Percentiles rank a stretch among this genome's conserved stretches.
Conservation (phyloP, 768 basidiomycete genomes). For the Collybia sp. region DNA sequence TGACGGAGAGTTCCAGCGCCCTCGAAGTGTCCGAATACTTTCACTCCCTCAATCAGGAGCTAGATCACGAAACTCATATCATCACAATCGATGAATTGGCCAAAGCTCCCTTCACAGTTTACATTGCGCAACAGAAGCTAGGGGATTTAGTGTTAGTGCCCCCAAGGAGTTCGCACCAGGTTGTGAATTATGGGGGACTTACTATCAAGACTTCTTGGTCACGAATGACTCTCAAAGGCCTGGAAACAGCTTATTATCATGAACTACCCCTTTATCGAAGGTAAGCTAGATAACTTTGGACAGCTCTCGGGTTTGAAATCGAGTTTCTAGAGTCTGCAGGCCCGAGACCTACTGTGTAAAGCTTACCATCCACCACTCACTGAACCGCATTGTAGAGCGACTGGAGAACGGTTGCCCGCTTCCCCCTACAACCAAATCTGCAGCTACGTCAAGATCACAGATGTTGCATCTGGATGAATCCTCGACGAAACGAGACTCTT, state of each 20-base stretch:
- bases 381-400: slow-evolving; percentile 31
- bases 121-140: slow-evolving; percentile 64
- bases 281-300: slow-evolving; percentile 28
- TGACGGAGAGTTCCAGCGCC: slow-evolving; percentile 64
- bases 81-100: slow-evolving; percentile 59
- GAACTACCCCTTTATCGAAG: slow-evolving; percentile 80
- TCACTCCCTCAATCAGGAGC: slow-evolving; percentile 43
- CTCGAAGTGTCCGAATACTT: slow-evolving; percentile 56
- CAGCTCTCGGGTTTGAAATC: not conserved
- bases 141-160: slow-evolving; percentile 83
- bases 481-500: too few relatives aligned
- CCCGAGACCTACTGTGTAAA: slow-evolving; percentile 75
- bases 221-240: slow-evolving; percentile 67
- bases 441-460: too few relatives aligned
- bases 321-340: slow-evolving; percentile 63
- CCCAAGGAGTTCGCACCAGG: slow-evolving; percentile 79
- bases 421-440: too few relatives aligned
- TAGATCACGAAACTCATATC: slow-evolving; percentile 73
- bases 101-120: slow-evolving; percentile 64
- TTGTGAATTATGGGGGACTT: slow-evolving; percentile 75
- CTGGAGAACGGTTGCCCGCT: slow-evolving; percentile 6
- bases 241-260: slow-evolving; percentile 56
- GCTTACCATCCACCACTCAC: slow-evolving; percentile 52
- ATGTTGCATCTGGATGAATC: too few relatives aligned
- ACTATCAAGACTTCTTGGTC: slow-evolving; percentile 87